Evolutionary conservation across 139 green algal genomes (phyloP).

Genomic region (Ettlia oleoabundans): DNA sequence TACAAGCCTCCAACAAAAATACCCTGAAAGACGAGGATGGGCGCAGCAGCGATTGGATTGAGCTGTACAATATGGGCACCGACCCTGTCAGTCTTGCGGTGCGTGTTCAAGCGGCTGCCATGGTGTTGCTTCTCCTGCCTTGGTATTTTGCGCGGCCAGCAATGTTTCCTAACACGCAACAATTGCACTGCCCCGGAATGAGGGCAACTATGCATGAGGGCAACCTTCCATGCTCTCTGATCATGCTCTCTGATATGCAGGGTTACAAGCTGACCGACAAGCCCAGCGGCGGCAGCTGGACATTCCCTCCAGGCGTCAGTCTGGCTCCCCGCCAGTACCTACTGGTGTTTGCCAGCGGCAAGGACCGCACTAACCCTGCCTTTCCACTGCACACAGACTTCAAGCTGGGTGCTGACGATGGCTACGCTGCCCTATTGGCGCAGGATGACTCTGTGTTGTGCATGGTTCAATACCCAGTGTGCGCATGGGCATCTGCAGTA

Average conservation of each 20-base stretch:
- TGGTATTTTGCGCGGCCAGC: too few relatives aligned
- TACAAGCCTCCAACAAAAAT: slow-evolving; percentile 17
- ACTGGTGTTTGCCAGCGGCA: background rate
- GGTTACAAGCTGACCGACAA: slow-evolving; percentile 29
- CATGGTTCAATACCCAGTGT: slow-evolving; percentile 40
- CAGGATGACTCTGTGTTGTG: slow-evolving; percentile 9
- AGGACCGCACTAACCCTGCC: background rate
- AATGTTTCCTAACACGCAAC: too few relatives aligned
- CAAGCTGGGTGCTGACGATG: slow-evolving; percentile 33
- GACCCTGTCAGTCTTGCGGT: slow-evolving; percentile 33
- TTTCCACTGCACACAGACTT: slow-evolving; percentile 35
- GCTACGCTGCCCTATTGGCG: slow-evolving; percentile 39
- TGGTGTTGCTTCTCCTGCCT: too few relatives aligned
- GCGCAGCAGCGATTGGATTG: slow-evolving; percentile 39
- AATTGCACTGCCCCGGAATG: too few relatives aligned
- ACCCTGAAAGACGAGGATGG: slow-evolving; percentile 35
- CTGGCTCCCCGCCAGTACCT: slow-evolving; percentile 22
- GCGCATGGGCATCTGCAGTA: too few relatives aligned
- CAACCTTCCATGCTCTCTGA: too few relatives aligned
- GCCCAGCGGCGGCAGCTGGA: background rate
- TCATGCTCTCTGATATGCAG: background rate
- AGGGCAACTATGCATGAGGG: too few relatives aligned
- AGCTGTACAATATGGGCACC: slow-evolving; percentile 43
- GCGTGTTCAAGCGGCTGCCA: background rate
- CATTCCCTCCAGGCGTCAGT: slow-evolving; percentile 18